Conservation (phyloP, 495 filamentous ascomycete genomes). For the Rhypophila decipiens region DNA sequence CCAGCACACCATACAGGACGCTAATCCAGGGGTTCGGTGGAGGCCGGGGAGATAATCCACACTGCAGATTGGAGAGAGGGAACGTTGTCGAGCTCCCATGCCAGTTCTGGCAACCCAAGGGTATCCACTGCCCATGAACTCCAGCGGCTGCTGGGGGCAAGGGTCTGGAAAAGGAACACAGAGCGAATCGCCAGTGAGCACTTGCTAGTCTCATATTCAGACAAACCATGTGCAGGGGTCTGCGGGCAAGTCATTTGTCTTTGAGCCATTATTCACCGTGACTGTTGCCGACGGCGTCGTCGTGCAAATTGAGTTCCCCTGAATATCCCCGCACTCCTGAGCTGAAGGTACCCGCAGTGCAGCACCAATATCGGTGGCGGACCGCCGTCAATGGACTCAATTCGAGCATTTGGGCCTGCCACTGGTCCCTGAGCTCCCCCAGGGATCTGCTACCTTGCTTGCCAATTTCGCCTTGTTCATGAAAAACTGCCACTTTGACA, state of each 20-base stretch:
- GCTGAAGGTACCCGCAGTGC: too few species aligned
- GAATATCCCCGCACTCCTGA: too few species aligned
- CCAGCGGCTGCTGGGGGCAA: too few species aligned
- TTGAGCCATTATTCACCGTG: too few species aligned
- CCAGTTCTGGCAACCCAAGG: too few species aligned
- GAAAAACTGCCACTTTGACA: neutral
- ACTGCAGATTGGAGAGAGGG: neutral
- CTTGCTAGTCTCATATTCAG: neutral
- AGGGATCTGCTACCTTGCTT: neutral
- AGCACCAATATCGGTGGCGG: too few species aligned
- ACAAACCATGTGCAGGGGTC: neutral
- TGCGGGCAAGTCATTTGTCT: too few species aligned
- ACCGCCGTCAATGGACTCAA: neutral
- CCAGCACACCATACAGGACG: slow-evolving; percentile 15
- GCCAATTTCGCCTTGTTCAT: neutral
- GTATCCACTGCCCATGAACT: too few species aligned
- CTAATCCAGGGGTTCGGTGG: slow-evolving; percentile 31
- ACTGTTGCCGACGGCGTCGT: too few species aligned
- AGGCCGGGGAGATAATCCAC: slow-evolving; percentile 8
- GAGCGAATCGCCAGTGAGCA: neutral
- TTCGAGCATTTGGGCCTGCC: neutral
- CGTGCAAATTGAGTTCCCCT: neutral
- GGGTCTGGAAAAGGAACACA: too few species aligned
- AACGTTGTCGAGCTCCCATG: too few species aligned
- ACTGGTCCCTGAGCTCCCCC: neutral